Evolutionary conservation across 805 yeast genomes (phyloP), one percentile per base, ranked within the genome.

Genomic region (Saccharomycopsis selenospora): DNA sequence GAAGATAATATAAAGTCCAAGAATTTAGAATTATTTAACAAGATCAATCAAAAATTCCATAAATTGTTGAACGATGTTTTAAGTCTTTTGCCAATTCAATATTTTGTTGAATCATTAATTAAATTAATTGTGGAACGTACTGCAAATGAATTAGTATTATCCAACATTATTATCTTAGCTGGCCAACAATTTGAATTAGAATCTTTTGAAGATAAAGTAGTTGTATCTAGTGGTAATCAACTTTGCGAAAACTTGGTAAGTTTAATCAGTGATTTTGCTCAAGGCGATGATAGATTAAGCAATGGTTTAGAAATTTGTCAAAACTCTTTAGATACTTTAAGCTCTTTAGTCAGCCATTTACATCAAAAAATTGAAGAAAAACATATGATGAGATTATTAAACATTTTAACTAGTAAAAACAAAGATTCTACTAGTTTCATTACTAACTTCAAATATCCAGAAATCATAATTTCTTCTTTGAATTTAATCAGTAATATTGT

Each of bases 131-230:
- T 52, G 5, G 47, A 20, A 45, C 52, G 36, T 29, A 56, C 54
- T 24, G 56, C 51, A 17, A 50, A 56, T 11, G 55, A 77, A 10
- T 61, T 70, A 46, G 75, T 71, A 46, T 72, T 83, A 42, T 79
- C 80, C 50, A 75, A 75, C 56, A 69, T 84, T 48, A 79, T 86
- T 10, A 59, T 73, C 26, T 74, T 88, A 41, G 71, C 87, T 2
- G 75, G 81, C 18, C 67, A 72, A 24, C 87, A 86, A 61, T 85
- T 88, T 57, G 85, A 80, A 25, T 62, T 71, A 46, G 96, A 88
- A 60, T 70, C 80, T 30, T 62, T 70, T 18, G 77, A 74, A 38
- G 79, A 78, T 30, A 65, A 62, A 1, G 59, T 57, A 7, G 62
- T 57, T 13, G 42, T 57, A 45, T 49, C 55, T 6, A 55, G 68